A percentile compares a stretch with the other conserved stretches of the same genome.
phyloP scores from a whole-genome alignment of 805 yeast genomes.

The Wickerhamiella brachini region DNA sequence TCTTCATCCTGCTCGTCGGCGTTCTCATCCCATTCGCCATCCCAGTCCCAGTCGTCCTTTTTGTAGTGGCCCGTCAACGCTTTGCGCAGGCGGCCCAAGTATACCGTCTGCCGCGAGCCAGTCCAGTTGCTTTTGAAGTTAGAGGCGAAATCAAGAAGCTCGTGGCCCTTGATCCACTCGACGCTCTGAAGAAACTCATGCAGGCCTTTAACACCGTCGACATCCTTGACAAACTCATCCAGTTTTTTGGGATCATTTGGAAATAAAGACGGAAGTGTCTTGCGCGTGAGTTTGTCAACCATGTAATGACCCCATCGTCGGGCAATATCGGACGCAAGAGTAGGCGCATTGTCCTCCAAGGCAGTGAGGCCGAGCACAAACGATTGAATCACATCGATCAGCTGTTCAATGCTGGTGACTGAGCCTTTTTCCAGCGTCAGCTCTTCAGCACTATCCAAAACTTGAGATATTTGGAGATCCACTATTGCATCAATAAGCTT shows the following conservation, averaged over 20 bases:
- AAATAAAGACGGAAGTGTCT: slow-evolving; percentile 8
- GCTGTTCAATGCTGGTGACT: not conserved
- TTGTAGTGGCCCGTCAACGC: not conserved
- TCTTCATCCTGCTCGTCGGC: slow-evolving; percentile 13
- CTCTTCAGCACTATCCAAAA: not conserved
- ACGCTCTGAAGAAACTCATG: slow-evolving; percentile 2
- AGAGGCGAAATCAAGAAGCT: slow-evolving; percentile 6
- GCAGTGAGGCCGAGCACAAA: slow-evolving; percentile 1
- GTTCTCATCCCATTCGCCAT: slow-evolving; percentile 17
- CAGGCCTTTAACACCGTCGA: slow-evolving; percentile 6
- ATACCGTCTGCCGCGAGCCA: slow-evolving; percentile 4
- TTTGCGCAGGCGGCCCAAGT: slow-evolving; percentile 7
- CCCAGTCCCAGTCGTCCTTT: slow-evolving; percentile 2
- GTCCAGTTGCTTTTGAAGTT: slow-evolving; percentile 9
- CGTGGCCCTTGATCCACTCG: slow-evolving; percentile 5
- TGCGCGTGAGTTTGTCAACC: slow-evolving; percentile 3
- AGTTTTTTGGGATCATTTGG: slow-evolving; percentile 7
- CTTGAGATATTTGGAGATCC: not conserved
- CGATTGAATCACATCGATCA: slow-evolving; percentile 6
- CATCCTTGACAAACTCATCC: slow-evolving; percentile 2
- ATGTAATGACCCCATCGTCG: slow-evolving; percentile 7
- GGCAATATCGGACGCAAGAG: not conserved
- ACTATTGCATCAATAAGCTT: not conserved
- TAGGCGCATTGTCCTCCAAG: not conserved
- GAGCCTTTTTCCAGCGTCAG: not conserved